A percentile compares a stretch with the other conserved stretches of the same genome.
Evolutionary conservation across 2,329 filamentous ascomycete species (phyloP).

Genomic region (Phialocephala sp.): DNA sequence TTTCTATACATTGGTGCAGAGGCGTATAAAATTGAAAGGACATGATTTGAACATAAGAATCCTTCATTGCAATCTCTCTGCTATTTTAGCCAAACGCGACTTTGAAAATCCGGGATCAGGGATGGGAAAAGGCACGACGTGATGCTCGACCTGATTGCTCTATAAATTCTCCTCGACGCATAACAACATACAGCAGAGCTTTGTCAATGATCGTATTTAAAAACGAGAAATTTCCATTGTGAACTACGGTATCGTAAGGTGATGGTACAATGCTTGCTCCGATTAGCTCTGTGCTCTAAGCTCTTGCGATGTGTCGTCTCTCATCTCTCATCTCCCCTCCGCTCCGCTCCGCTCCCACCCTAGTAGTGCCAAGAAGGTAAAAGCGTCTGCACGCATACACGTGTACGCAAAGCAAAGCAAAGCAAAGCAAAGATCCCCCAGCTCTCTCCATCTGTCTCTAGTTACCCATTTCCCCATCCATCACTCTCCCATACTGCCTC

Average conservation of each 20-base stretch:
- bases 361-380: slow-evolving; percentile 1
- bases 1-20: background rate
- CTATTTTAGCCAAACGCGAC: too few relatives aligned
- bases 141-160: too few relatives aligned
- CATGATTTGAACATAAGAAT: too few relatives aligned
- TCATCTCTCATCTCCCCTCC: background rate
- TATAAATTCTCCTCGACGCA: too few relatives aligned
- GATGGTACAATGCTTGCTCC: slow-evolving; percentile 4
- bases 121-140: too few relatives aligned
- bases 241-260: slow-evolving; percentile 3
- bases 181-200: too few relatives aligned
- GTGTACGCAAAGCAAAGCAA: too few relatives aligned
- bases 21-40: too few relatives aligned
- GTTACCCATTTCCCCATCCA: background rate
- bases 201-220: background rate
- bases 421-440: background rate
- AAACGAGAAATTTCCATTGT: background rate
- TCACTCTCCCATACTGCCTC: background rate
- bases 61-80: too few relatives aligned
- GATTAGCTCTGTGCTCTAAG: background rate
- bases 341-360: background rate
- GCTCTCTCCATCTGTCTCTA: background rate
- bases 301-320: background rate
- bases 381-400: background rate
- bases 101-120: too few relatives aligned